Evolutionary conservation across 345 rosid species (phyloP).

Genomic region (Excoecaria agallocha): DNA sequence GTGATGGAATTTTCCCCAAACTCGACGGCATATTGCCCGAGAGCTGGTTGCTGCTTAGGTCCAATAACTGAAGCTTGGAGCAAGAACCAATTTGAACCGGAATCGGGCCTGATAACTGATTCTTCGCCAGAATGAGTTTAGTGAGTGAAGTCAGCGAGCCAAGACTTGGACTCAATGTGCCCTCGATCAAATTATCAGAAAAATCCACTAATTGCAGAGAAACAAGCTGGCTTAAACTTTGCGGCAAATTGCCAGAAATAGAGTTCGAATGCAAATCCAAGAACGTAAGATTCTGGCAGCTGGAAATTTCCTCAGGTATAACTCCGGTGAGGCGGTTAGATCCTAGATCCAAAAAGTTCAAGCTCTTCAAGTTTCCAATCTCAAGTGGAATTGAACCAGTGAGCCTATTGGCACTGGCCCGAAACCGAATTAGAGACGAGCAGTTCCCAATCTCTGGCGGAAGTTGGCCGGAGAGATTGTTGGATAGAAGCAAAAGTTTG

Average conservation of each 20-base stretch:
- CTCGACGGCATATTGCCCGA: conserved; percentile 61
- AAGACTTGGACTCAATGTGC: conserved; percentile 51
- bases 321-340: conserved; percentile 59
- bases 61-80: conserved; percentile 67
- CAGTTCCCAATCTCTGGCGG: conserved; percentile 71
- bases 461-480: conserved; percentile 58
- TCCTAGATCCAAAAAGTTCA: conserved; percentile 73
- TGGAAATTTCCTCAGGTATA: conserved; percentile 54
- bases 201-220: conserved; percentile 60
- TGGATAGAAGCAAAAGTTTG: conserved; percentile 76
- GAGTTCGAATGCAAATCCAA: conserved; percentile 80
- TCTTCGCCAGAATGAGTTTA: conserved; percentile 64
- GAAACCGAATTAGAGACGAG: conserved; percentile 58
- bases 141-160: conserved; percentile 63
- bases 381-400: conserved; percentile 56
- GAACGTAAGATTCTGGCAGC: conserved; percentile 64
- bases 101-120: conserved; percentile 58
- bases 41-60: conserved; percentile 60
- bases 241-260: conserved; percentile 58
- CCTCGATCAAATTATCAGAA: conserved; percentile 58
- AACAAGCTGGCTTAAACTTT: conserved; percentile 42
- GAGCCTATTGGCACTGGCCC: conserved; percentile 57
- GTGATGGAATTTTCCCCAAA: conserved; percentile 59
- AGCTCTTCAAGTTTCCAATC: conserved; percentile 53
- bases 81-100: conserved; percentile 68